Conservation (phyloP, 2,329 filamentous ascomycete species). For the Xylaria sp. region DNA sequence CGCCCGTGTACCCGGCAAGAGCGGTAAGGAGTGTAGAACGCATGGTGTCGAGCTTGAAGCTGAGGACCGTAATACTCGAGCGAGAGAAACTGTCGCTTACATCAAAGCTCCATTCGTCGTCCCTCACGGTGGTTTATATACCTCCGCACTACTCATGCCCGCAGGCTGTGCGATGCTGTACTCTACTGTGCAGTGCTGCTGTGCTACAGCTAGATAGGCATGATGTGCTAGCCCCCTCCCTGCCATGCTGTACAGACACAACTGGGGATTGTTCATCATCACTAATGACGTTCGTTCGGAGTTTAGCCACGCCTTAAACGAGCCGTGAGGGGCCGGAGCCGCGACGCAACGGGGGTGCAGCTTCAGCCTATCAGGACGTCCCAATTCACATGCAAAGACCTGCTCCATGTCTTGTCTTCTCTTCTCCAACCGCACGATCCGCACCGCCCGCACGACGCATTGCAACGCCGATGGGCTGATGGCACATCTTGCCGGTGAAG, state of each 20-base stretch:
- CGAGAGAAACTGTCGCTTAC: not conserved
- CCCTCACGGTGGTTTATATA: constrained; percentile 22
- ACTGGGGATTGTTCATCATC: constrained; percentile 31
- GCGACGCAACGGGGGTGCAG: constrained; percentile 24
- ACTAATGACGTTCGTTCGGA: constrained; percentile 32
- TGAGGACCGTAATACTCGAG: not conserved
- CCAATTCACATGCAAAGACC: not conserved
- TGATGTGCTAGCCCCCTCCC: constrained; percentile 1
- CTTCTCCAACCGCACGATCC: constrained; percentile 28
- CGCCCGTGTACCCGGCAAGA: constrained; percentile 48
- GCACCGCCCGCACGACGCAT: not conserved
- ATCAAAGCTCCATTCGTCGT: not conserved
- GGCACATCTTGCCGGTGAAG: constrained; percentile 22
- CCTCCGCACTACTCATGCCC: not conserved
- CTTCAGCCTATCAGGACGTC: constrained; percentile 14
- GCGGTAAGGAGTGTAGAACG: constrained; percentile 35
- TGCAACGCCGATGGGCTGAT: constrained; percentile 30
- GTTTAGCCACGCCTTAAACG: constrained; percentile 26
- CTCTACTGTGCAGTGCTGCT: not conserved
- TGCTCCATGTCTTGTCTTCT: constrained; percentile 25
- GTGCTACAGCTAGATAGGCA: not conserved
- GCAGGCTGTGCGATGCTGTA: not conserved
- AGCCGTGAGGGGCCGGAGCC: constrained; percentile 31
- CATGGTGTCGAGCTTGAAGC: constrained; percentile 27
- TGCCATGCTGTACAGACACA: not conserved